These are phyloP conservation scores for Physaria fendleri DNA, from an alignment of 345 rosid species.

Conservation along the genomic window DNA sequence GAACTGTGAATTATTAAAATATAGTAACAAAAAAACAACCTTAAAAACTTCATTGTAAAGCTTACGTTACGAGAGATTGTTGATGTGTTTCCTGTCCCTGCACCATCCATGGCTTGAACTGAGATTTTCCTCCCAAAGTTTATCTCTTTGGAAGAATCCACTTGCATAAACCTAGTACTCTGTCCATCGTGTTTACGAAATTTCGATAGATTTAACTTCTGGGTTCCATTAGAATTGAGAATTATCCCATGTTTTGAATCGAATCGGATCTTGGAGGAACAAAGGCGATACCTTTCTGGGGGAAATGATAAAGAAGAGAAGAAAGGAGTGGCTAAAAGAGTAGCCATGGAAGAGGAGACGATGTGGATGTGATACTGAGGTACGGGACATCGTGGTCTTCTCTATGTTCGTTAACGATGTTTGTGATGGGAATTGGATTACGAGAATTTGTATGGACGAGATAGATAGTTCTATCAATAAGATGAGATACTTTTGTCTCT, in stretches of 20 bases:
- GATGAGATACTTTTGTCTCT: slow-evolving; percentile 13
- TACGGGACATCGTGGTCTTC: slow-evolving; percentile 24
- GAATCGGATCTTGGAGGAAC: slow-evolving; percentile 4
- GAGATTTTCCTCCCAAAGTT: slow-evolving; percentile 25
- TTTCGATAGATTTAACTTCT: slow-evolving; percentile 11
- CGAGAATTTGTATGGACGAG: slow-evolving; percentile 27
- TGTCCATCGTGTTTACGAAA: background rate
- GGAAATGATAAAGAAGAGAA: slow-evolving; percentile 24
- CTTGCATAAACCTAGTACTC: slow-evolving; percentile 38
- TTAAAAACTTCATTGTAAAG: background rate
- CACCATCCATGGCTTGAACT: slow-evolving; percentile 36
- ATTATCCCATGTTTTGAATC: background rate
- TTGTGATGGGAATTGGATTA: slow-evolving; percentile 20
- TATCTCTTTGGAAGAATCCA: slow-evolving; percentile 27
- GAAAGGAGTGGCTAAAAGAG: slow-evolving; percentile 30
- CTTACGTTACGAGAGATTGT: slow-evolving; percentile 45
- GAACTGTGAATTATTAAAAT: too few species aligned
- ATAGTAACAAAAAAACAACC: too few species aligned
- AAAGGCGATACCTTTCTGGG: background rate
- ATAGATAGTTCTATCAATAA: slow-evolving; percentile 8
- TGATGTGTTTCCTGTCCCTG: slow-evolving; percentile 40
- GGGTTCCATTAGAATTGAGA: background rate
- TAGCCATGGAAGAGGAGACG: slow-evolving; percentile 40
- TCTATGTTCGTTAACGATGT: background rate
- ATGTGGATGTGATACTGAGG: slow-evolving; percentile 7